These are phyloP conservation scores for Penicillium sp. DNA, from an alignment of 2,329 filamentous ascomycete genomes.

Conservation along the genomic window DNA sequence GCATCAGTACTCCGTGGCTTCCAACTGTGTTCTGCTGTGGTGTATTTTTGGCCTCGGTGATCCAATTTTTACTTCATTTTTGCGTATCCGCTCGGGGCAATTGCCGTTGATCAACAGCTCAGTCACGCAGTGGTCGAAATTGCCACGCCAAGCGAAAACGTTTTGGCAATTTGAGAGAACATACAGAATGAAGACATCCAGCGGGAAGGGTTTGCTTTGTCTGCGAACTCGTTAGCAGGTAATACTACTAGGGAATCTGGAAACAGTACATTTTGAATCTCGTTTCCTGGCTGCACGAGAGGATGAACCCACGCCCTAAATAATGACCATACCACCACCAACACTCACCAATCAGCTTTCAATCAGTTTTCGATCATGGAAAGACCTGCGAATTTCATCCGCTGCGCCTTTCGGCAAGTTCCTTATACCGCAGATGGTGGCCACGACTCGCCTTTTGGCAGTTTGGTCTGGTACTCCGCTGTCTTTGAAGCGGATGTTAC, in stretches of 20 bases:
- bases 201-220: neutral
- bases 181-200: neutral
- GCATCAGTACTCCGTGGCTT: neutral
- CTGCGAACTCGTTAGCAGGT: neutral
- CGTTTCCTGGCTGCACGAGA: neutral
- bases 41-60: neutral
- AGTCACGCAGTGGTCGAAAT: neutral
- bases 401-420: no score
- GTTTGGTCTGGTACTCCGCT: no score
- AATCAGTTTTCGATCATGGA: no score
- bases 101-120: neutral
- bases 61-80: neutral
- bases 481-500: no score
- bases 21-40: neutral
- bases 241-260: neutral
- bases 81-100: neutral
- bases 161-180: neutral
- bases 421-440: no score
- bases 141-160: neutral
- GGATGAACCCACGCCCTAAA: neutral
- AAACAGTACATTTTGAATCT: neutral
- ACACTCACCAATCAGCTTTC: neutral
- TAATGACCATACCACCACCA: neutral
- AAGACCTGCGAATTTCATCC: neutral
- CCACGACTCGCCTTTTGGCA: no score